Base-by-base conservation (phyloP, 1,284 basidiomycete genomes). In the Ganoderma lucidum region DNA sequence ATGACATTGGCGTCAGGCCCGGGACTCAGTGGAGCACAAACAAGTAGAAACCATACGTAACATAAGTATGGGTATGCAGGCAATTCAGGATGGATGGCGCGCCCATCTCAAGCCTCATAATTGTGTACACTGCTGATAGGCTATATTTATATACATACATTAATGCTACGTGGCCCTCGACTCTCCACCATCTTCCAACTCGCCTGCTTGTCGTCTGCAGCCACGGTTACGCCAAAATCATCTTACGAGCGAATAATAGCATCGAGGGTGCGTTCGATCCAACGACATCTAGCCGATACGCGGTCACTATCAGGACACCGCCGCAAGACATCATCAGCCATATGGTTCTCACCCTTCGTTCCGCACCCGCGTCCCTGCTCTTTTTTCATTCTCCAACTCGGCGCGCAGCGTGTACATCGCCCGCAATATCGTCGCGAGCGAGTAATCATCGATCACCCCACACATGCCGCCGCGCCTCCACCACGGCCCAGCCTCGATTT, bases 371-470 rank as follows among this genome's bases (percentile, higher is more conserved):
- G 23, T 15, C 17, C 59, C 59, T 14, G 59, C 59, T 10, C 44
- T 42, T 12, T 10, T 23, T 23, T 61, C 37, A 39, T 30, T 61
- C 37, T 41, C 37, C 3, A 61, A 10, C 39, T 61, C 59, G 8
- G 41, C 59, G 4, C 15, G 19, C 59, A 61, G 3, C 39, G 9
- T 23, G 39, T 28, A n/a, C n/a, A 23, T 14, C n/a, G n/a, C 35
- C 4, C 10, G 44, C 37, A 61, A 23, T 39, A 61, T 61, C 4
- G 59, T 19, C 39, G 41, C 59, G 2, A 61, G 15, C 14, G 71
- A 69, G 17, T 39, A 23, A 23, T 23, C 23, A 23, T 23, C 23
- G 48, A 41, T 71, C 68, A 53, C 65, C 39, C 72, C 72, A 73
- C 41, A 73, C 12, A 3, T 65, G 62, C 30, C 68, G 23, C 23